Conservation (phyloP, 164 flowering plant genomes). For the Paratinospora sagittata region DNA sequence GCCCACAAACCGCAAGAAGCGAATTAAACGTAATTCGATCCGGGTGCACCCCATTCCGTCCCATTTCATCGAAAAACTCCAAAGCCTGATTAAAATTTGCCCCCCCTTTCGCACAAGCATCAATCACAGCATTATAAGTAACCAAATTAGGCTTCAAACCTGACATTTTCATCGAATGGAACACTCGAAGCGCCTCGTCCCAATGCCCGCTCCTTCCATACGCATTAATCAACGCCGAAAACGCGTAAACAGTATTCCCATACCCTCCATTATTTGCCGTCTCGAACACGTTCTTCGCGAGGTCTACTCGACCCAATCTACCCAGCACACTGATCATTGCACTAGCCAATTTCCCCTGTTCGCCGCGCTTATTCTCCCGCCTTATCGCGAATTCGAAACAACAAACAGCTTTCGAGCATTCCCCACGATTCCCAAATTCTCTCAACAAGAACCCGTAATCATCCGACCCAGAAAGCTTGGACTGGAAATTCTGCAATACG, state of each 20-base stretch:
- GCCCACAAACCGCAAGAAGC: constrained; percentile 81
- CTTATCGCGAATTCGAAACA: constrained; percentile 68
- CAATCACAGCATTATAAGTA: constrained; percentile 90
- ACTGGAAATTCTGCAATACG: constrained; percentile 38
- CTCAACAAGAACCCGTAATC: constrained; percentile 74
- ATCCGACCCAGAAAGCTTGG: constrained; percentile 58
- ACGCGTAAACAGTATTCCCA: constrained; percentile 85
- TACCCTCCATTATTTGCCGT: constrained; percentile 58
- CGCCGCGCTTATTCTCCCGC: constrained; percentile 46
- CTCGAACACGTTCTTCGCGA: constrained; percentile 63
- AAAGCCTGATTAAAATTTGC: constrained; percentile 53
- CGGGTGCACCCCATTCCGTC: constrained; percentile 61
- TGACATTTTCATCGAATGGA: constrained; percentile 59
- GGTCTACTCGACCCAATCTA: constrained; percentile 67
- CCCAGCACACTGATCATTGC: constrained; percentile 86
- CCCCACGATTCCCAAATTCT: constrained; percentile 82
- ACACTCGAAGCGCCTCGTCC: constrained; percentile 60
- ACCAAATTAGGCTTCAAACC: constrained; percentile 89
- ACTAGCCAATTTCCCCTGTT: constrained; percentile 81
- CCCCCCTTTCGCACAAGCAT: constrained; percentile 97
- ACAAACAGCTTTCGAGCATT: constrained; percentile 47
- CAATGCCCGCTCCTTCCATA: constrained; percentile 72
- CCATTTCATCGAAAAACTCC: constrained; percentile 73
- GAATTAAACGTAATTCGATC: constrained; percentile 94
- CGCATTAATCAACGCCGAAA: constrained; percentile 83